Evolutionary conservation across 441 rosid genomes (phyloP).

Genomic region (Populus hybrid): DNA sequence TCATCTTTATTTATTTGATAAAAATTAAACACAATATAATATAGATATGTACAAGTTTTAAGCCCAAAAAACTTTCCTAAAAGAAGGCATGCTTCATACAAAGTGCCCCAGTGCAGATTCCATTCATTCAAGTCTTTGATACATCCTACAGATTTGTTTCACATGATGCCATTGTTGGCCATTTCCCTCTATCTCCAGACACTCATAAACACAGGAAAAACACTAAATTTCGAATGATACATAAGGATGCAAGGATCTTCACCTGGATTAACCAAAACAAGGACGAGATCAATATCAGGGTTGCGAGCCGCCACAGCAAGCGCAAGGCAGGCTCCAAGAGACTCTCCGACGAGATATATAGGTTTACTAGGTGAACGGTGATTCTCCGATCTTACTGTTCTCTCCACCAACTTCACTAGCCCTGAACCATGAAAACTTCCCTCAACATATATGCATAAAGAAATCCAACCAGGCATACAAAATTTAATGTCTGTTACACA

Average conservation of each 20-base stretch:
- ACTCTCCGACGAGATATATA: conserved; percentile 84
- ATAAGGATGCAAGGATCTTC: conserved; percentile 5
- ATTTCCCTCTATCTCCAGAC: neutral
- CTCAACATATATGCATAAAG: neutral
- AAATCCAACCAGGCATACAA: neutral
- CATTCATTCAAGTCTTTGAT: too few species aligned
- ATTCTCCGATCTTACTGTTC: conserved; percentile 52
- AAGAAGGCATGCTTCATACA: neutral
- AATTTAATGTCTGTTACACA: neutral
- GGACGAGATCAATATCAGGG: conserved; percentile 60
- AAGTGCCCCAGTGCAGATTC: too few species aligned
- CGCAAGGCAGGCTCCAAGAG: conserved; percentile 87
- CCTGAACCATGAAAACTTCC: conserved; percentile 37
- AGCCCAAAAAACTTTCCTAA: too few species aligned
- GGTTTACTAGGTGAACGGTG: conserved; percentile 50
- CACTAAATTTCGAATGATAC: neutral
- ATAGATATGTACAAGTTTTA: too few species aligned
- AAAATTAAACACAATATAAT: too few species aligned
- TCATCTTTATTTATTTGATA: too few species aligned
- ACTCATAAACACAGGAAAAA: neutral
- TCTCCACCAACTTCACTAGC: conserved; percentile 62
- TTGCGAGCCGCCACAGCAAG: conserved; percentile 72
- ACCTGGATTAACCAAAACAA: conserved; percentile 88
- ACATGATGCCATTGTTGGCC: too few species aligned
- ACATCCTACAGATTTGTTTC: too few species aligned